These are phyloP conservation scores for Metschnikowia kofuensis DNA, from an alignment of 805 yeast species.

Conservation along the genomic window DNA sequence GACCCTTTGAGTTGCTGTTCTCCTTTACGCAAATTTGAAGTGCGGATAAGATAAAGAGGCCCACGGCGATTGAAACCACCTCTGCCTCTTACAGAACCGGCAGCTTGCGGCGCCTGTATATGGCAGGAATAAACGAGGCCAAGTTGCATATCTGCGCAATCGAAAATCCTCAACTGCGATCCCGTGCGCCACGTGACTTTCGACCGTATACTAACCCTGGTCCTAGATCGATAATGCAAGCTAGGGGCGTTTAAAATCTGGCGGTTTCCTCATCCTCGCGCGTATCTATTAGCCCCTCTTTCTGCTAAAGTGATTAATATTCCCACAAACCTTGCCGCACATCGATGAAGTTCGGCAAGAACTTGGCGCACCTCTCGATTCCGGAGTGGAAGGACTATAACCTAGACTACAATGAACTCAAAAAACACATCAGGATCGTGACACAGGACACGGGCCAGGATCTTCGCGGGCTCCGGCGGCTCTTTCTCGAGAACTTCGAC, in stretches of 20 bases:
- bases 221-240: neutral
- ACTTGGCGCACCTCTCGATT: conserved; percentile 68
- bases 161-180: neutral
- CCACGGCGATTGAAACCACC: neutral
- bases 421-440: conserved; percentile 57
- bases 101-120: neutral
- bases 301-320: neutral
- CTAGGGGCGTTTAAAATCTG: too few relatives aligned
- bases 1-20: too few relatives aligned
- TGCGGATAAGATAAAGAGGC: too few relatives aligned
- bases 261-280: neutral
- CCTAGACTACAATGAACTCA: conserved; percentile 77
- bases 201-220: neutral
- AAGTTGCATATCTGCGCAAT: neutral
- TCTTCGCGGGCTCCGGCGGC: conserved; percentile 33
- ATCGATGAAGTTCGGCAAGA: conserved; percentile 83
- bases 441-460: conserved; percentile 34
- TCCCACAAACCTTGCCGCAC: neutral
- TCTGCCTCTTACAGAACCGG: too few relatives aligned
- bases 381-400: conserved; percentile 88
- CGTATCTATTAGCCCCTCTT: too few relatives aligned
- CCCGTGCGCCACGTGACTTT: neutral
- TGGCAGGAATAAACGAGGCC: neutral
- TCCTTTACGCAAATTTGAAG: too few relatives aligned
- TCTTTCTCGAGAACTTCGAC: conserved; percentile 59